Evolutionary conservation across 139 green algal genomes (phyloP).

Genomic region (Medakamo hakoo): DNA sequence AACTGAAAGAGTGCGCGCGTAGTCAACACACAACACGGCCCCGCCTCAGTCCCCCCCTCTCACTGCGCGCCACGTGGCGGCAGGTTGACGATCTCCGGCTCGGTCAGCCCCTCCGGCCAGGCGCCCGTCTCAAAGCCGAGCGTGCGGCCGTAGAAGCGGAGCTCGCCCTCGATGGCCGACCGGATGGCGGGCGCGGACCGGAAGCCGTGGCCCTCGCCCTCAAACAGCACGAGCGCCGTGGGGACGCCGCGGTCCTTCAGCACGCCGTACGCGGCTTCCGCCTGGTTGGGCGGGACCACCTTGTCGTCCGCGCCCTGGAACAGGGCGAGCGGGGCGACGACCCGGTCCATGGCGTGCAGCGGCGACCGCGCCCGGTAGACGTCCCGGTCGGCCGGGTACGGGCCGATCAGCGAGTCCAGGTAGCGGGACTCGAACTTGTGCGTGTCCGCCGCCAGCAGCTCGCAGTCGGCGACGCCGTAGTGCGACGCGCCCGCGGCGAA

Average conservation of each 20-base stretch:
- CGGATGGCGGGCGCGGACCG: conserved; percentile 21
- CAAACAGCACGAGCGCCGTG: conserved; percentile 57
- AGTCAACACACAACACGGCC: no score
- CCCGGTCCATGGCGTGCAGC: conserved; percentile 36
- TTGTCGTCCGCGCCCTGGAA: conserved; percentile 73
- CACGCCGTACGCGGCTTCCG: conserved; percentile 34
- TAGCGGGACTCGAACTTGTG: conserved; percentile 44
- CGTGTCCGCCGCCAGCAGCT: conserved; percentile 43
- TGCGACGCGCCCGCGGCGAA: conserved; percentile 33
- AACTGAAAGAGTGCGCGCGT: no score
- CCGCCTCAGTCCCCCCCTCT: no score
- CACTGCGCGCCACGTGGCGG: no score
- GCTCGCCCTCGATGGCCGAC: conserved; percentile 46
- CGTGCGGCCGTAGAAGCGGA: conserved; percentile 56
- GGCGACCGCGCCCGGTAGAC: conserved; percentile 48
- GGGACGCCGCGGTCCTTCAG: conserved; percentile 43
- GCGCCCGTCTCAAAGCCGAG: conserved; percentile 34
- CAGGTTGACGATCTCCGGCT: no score
- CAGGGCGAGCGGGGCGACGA: conserved; percentile 40
- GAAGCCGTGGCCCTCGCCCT: conserved; percentile 74
- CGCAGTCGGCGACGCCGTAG: conserved; percentile 49
- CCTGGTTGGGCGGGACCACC: conserved; percentile 64
- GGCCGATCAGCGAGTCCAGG: conserved; percentile 44
- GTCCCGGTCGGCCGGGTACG: conserved; percentile 29
- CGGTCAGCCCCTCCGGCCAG: no score